A percentile compares a stretch with the other conserved stretches of the same genome.
Evolutionary conservation across 2,329 filamentous ascomycete genomes (phyloP).

Genomic region (Fonsecaea multimorphosa): DNA sequence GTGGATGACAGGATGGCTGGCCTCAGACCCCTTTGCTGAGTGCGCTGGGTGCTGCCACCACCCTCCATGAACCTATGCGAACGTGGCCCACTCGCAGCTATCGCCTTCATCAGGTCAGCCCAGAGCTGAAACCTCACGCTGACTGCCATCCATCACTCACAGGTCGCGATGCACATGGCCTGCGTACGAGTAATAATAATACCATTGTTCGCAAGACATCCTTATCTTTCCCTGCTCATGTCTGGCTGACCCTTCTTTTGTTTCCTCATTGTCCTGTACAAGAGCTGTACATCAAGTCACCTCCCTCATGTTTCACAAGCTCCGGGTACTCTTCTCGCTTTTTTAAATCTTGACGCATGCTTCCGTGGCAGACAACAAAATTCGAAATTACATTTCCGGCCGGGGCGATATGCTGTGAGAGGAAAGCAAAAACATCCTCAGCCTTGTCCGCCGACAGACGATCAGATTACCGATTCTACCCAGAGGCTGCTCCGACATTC

Average conservation of each 20-base stretch:
- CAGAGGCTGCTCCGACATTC: background rate
- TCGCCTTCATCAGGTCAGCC: conserved; percentile 28
- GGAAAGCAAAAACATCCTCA: background rate
- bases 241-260: conserved; percentile 9
- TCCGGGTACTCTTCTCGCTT: conserved; percentile 4
- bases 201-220: conserved; percentile 8
- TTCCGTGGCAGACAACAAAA: conserved; percentile 1
- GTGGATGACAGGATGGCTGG: conserved; percentile 22
- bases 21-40: conserved; percentile 19
- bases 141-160: conserved; percentile 21
- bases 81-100: conserved; percentile 27
- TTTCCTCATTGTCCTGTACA: conserved; percentile 6
- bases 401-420: conserved; percentile 22
- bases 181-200: conserved; percentile 15
- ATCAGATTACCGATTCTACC: conserved; percentile 3
- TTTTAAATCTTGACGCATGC: background rate
- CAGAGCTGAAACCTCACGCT: conserved; percentile 35
- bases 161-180: conserved; percentile 23
- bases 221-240: background rate
- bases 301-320: conserved; percentile 13
- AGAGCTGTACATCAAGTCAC: conserved; percentile 1
- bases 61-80: conserved; percentile 5
- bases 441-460: background rate
- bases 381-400: conserved; percentile 8
- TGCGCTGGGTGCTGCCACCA: conserved; percentile 7